A percentile compares a stretch with the other conserved stretches of the same genome.
Conservation (phyloP, 345 rosid species). For the Syzygium aromaticum region DNA sequence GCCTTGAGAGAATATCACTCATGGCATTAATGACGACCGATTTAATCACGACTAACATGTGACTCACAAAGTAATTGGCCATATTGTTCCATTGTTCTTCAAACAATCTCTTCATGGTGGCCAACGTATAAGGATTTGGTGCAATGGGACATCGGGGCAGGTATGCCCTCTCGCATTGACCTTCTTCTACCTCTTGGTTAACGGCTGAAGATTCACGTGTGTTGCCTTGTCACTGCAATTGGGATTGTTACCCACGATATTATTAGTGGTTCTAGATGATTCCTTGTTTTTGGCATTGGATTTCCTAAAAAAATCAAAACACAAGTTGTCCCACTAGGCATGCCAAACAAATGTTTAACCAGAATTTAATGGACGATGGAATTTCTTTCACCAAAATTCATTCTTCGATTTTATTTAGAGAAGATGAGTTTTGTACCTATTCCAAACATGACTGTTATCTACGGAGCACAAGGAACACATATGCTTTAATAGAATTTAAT, state of each 20-base stretch:
- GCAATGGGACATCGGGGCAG: background rate
- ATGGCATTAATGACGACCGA: background rate
- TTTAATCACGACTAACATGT: background rate
- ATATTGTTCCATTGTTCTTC: background rate
- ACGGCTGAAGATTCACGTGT: background rate
- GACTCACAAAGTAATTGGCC: background rate
- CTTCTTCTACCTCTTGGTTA: background rate
- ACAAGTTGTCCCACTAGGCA: background rate
- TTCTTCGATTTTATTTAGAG: background rate
- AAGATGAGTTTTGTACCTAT: background rate
- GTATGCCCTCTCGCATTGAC: background rate
- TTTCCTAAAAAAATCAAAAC: background rate
- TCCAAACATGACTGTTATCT: background rate
- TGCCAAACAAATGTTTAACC: background rate
- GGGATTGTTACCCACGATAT: background rate
- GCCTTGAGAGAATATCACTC: background rate
- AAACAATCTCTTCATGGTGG: no score
- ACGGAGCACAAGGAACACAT: background rate
- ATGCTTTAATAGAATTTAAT: background rate
- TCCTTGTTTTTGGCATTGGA: background rate
- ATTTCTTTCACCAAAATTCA: background rate
- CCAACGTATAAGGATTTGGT: background rate
- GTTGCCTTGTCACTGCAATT: background rate
- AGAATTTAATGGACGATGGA: background rate
- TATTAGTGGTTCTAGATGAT: background rate